Evolutionary conservation across 495 filamentous ascomycete genomes (phyloP), one percentile per base, ranked within the genome.

Genomic region (Neurospora intermedia): DNA sequence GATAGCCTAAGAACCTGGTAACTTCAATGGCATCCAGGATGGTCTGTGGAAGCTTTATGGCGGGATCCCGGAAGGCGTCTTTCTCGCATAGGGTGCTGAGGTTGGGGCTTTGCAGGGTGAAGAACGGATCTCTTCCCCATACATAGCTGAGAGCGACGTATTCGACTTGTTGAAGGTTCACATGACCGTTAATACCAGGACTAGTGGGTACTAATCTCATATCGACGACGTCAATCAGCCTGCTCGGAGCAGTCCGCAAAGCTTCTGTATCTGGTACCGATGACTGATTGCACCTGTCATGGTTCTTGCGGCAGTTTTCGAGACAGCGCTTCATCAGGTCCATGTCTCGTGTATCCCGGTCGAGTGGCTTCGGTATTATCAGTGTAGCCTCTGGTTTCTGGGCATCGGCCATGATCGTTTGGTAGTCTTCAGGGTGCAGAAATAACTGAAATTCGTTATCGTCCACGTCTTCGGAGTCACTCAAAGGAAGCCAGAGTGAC

Each of bases 61-160:
- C 27, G 27, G 54, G 54, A 66, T 66, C 6, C 9, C 27, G 54
- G 31, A 66, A 66, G 13, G 54, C 54, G 15, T 66, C 27, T 66
- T 66, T 66, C 27, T 66, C 45, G 43, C 71, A 72, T 23, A 43
- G 35, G 16, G 42, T 39, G 40, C 77, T 80, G 8, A 74, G 74
- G 31, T 73, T 74, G 6, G 75, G 71, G 18, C 79, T 73, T 42
- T 81, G 54, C 75, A 4, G 73, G 73, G 18, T 79, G 75, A n/a
- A 78, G 79, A 31, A 43, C 31, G 16, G 77, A 75, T 43, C 78
- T 73, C 45, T 74, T 75, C 79, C 79, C 79, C 79, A 81, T 9
- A 78, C 78, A 71, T 81, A 81, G 70, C 79, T 81, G 11, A 81
- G 77, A 45, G 79, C 79, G 43, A 81, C 78, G 45, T 81, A 81